Base-by-base conservation (phyloP, 495 filamentous ascomycete genomes). In the Penicillium malachiteum region DNA sequence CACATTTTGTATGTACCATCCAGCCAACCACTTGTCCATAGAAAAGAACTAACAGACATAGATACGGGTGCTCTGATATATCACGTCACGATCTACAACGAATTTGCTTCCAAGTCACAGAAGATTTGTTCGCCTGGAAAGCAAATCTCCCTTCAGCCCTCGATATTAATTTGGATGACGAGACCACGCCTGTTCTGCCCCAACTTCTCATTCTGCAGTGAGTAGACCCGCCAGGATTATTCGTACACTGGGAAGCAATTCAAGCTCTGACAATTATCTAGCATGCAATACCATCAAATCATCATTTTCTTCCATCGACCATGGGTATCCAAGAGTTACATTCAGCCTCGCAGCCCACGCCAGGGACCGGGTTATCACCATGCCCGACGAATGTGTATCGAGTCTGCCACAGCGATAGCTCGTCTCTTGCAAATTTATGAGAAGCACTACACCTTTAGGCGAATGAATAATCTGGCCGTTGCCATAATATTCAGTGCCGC, bases 221-320 rank as follows among this genome's bases (percentile, higher is more conserved):
- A 55, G 66, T 8, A 26, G 18, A 33, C 21, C 21, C 21, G 21
- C 21, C 21, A 26, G 21, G 2, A 26, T 26, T 26, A 26, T 4
- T 4, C 4, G 1, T 26, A 26, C 21, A 26, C 21, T 26, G 21
- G 21, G 4, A 26, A 4, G 21, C 1, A n/a, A n/a, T n/a, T 26
- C 21, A 26, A 40, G 31, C 14, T 40, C 44, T 63, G 21, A 63
- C 6, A 11, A 9, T 10, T n/a, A 21, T n/a, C n/a, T 43, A 80
- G 77, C 48, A 78, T 81, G 70, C 77, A 81, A 78, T 81, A 80
- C 50, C 73, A 81, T 54, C 75, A 78, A 55, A 77, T 76, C 3
- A 65, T 81, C 38, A 79, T 81, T 41, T 79, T 78, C 57, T 71
- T 76, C 56, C 73, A 80, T 49, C 67, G 77, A 9, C 78, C 78